Evolutionary conservation across 1,139 yeast genomes (phyloP), one percentile per base, ranked within the genome.

Genomic region (Protomyces pachydermus): DNA sequence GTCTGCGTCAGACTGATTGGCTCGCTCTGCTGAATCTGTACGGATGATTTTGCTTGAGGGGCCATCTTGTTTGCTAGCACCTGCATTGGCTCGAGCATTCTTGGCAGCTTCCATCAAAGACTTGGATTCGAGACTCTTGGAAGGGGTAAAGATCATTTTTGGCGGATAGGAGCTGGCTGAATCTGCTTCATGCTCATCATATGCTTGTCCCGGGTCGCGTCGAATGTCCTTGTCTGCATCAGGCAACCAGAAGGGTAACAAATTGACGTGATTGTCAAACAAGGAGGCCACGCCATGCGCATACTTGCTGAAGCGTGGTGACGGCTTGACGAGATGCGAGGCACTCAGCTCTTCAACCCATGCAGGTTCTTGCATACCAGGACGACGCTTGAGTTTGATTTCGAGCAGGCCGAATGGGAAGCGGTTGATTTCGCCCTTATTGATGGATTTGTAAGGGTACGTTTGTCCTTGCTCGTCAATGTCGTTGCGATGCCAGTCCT

Each of bases 381-480:
- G 67, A 2, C 65, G 66, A 58, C 68, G 58, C 69, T 85, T 83
- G 66, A 88, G 82, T 70, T 90, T 88, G 69, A 93, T 86, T 74
- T 93, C 98, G 87, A 93, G 84, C 9, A 91, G 93, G 10, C 96
- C 84, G 74, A 87, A 90, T 14, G 98, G 98, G 77, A 93, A 93
- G 73, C 88, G 85, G 60, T 85, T 76, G 72, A 77, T 88, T 76
- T 93, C 98, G 54, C 96, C 96, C 72, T 87, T 86, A 75, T 97
- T 83, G 71, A 93, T 80, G 65, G 86, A 81, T 54, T 85, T 83
- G 71, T 84, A 82, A 38, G 95, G 91, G 71, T 88, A 83, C 14
- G 81, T 80, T 50, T 87, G 80, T 65, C 85, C 81, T 48, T 78
- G 76, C 51, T 89, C 84, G 76, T 93, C 98, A 67, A 93, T 84